phyloP scores from a whole-genome alignment of 345 rosid genomes.

The Populus euphratica region DNA sequence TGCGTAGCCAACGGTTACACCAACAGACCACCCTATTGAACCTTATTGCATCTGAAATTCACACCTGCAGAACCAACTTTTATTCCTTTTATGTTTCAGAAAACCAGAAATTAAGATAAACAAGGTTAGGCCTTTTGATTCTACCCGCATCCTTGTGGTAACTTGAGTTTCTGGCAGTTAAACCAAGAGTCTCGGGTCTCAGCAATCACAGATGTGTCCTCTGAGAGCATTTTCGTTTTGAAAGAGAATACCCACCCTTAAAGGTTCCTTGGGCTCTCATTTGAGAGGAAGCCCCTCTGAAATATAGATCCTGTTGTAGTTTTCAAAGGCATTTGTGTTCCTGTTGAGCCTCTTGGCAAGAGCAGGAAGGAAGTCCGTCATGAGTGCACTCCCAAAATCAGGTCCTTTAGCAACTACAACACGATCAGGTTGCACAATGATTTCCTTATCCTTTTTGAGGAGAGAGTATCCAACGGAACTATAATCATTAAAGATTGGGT shows the following conservation, averaged over 20 bases:
- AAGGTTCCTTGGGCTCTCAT: conserved; percentile 24
- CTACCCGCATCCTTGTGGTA: conserved; percentile 41
- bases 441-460: no score
- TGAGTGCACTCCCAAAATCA: conserved; percentile 29
- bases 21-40: no score
- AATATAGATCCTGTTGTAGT: conserved; percentile 23
- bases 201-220: conserved; percentile 31
- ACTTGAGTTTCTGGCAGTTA: conserved; percentile 33
- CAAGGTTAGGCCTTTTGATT: background rate
- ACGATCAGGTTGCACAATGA: no score
- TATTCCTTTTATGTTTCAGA: no score
- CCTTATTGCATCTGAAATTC: no score
- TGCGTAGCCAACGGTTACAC: no score
- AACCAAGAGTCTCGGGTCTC: conserved; percentile 45
- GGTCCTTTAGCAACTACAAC: conserved; percentile 13
- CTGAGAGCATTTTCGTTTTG: conserved; percentile 11
- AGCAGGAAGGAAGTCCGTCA: conserved; percentile 31
- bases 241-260: conserved; percentile 28
- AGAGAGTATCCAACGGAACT: no score
- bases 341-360: conserved; percentile 18
- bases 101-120: background rate
- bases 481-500: no score
- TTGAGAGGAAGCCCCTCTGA: conserved; percentile 27
- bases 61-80: no score
- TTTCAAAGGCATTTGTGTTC: conserved; percentile 27